These are phyloP conservation scores for Parastagonospora avenae DNA, from an alignment of 2,329 filamentous ascomycete species.

Conservation along the genomic window DNA sequence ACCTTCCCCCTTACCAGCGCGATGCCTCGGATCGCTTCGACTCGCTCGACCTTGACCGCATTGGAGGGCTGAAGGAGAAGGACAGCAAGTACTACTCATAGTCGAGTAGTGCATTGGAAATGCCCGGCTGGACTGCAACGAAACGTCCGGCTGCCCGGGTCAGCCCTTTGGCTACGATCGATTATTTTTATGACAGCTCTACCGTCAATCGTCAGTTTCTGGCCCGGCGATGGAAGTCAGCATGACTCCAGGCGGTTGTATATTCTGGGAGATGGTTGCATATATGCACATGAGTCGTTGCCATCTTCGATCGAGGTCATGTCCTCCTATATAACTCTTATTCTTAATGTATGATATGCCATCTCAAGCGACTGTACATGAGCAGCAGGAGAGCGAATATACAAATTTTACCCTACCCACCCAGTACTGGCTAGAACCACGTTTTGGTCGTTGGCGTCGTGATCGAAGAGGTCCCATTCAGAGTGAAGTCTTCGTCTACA, in stretches of 20 bases:
- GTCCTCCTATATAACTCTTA: slow-evolving; percentile 49
- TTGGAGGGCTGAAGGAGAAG: slow-evolving; percentile 95
- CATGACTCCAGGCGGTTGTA: slow-evolving; percentile 38
- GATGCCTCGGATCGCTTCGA: slow-evolving; percentile 81
- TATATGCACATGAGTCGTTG: slow-evolving; percentile 29
- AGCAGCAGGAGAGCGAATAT: slow-evolving; percentile 45
- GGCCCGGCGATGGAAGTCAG: slow-evolving; percentile 18
- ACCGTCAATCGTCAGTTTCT: slow-evolving; percentile 32
- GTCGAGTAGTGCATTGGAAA: slow-evolving; percentile 9
- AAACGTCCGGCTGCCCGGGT: slow-evolving; percentile 21
- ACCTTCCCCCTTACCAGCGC: slow-evolving; percentile 88
- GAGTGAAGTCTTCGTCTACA: neutral
- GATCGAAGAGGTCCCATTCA: too few species aligned
- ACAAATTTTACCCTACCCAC: neutral
- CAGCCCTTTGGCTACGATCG: slow-evolving; percentile 47
- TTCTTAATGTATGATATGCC: slow-evolving; percentile 51
- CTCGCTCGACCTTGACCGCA: slow-evolving; percentile 90
- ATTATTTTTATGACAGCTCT: slow-evolving; percentile 42
- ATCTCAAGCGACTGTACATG: slow-evolving; percentile 32
- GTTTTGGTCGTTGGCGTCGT: too few species aligned
- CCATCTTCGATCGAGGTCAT: slow-evolving; percentile 42
- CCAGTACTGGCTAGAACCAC: neutral
- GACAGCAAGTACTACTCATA: slow-evolving; percentile 58
- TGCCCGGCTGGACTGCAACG: slow-evolving; percentile 21
- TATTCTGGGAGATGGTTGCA: slow-evolving; percentile 43